phyloP scores from a whole-genome alignment of 1,284 basidiomycete species.

The Irpex lacteus region DNA sequence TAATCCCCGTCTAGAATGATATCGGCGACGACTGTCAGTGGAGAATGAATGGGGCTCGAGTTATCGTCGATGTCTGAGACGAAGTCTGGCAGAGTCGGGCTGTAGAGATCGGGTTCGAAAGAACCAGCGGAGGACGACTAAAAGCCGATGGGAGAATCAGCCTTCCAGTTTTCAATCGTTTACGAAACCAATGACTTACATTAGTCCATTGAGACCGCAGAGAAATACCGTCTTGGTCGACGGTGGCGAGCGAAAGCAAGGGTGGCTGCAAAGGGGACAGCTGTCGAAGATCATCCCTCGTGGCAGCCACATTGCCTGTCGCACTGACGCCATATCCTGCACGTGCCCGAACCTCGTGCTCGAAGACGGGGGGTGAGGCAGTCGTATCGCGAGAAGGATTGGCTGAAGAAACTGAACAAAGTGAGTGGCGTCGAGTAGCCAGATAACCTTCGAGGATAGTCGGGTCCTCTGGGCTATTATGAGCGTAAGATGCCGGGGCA shows the following conservation, averaged over 20 bases:
- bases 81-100: conserved; percentile 9
- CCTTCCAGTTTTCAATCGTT: not conserved
- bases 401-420: conserved; percentile 12
- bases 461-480: conserved; percentile 8
- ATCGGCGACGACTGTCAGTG: conserved; percentile 8
- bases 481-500: conserved; percentile 40
- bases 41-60: conserved; percentile 13
- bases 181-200: not conserved
- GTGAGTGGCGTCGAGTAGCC: conserved; percentile 14
- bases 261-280: conserved; percentile 1
- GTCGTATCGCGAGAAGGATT: not conserved
- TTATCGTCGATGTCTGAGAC: conserved; percentile 11
- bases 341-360: conserved; percentile 19
- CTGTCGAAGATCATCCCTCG: conserved; percentile 4
- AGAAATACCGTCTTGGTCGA: not conserved
- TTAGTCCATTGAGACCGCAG: not conserved
- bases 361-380: conserved; percentile 5
- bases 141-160: not conserved
- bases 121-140: not conserved
- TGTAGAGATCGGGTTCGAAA: conserved; percentile 7
- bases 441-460: conserved; percentile 6
- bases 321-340: conserved; percentile 17
- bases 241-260: not conserved
- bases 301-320: conserved; percentile 10
- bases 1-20: conserved; percentile 6